phyloP scores from a whole-genome alignment of 2,329 filamentous ascomycete genomes.

The Aquanectria penicillioides region DNA sequence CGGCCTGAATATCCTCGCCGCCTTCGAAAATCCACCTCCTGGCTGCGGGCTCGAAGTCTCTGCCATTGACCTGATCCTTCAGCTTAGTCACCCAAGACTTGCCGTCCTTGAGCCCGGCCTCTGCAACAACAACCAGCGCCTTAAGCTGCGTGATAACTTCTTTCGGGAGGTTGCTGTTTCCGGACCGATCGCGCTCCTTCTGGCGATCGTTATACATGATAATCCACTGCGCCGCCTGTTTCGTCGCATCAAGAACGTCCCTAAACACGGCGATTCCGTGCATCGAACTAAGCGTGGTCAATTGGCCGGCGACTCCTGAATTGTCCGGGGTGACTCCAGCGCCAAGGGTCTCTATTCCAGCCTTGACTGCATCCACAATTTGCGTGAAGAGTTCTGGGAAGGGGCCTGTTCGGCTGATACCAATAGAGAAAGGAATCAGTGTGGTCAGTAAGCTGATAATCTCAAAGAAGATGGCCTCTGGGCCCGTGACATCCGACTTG shows the following conservation, averaged over 20 bases:
- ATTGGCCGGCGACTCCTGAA: conserved; percentile 23
- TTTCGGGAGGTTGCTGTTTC: conserved; percentile 50
- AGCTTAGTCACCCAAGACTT: conserved; percentile 42
- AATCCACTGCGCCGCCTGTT: conserved; percentile 47
- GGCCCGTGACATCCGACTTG: conserved; percentile 48
- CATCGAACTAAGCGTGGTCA: conserved; percentile 46
- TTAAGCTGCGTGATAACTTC: conserved; percentile 49
- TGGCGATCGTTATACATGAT: conserved; percentile 49
- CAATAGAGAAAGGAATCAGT: conserved; percentile 43
- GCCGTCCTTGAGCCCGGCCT: conserved; percentile 46
- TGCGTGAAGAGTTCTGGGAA: conserved; percentile 39
- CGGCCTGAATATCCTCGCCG: conserved; percentile 29
- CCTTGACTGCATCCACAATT: conserved; percentile 39
- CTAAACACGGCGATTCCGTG: conserved; percentile 51
- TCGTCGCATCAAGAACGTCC: conserved; percentile 49
- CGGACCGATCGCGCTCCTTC: conserved; percentile 52
- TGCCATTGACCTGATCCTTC: conserved; percentile 42
- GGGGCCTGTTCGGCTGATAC: conserved; percentile 36
- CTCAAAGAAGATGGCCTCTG: conserved; percentile 57
- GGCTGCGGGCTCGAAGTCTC: conserved; percentile 40
- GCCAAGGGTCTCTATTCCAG: conserved; percentile 41
- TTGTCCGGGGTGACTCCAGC: conserved; percentile 24
- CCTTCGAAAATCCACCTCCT: conserved; percentile 44
- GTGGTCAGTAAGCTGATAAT: conserved; percentile 53
- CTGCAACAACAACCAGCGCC: conserved; percentile 44